A percentile compares a stretch with the other conserved stretches of the same genome.
These are phyloP conservation scores for Barnettozyma sucrosica DNA, from an alignment of 805 yeast species.

Conservation along the genomic window DNA sequence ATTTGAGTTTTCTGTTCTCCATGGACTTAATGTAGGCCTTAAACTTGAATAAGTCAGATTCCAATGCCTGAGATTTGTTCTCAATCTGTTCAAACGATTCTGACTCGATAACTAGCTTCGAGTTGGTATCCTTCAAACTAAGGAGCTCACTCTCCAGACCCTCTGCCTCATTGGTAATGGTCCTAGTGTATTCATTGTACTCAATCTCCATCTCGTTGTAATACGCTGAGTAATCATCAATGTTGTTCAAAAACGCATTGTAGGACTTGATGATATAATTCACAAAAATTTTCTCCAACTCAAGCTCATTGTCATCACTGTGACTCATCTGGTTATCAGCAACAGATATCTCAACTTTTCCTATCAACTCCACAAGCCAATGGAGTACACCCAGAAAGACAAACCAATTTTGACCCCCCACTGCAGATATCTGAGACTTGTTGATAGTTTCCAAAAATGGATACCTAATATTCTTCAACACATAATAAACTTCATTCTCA, in stretches of 20 bases:
- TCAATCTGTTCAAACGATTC: constrained; percentile 45
- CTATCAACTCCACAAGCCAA: constrained; percentile 66
- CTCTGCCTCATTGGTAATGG: constrained; percentile 42
- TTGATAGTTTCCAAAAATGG: constrained; percentile 79
- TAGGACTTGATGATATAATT: constrained; percentile 64
- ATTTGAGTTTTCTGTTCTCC: constrained; percentile 56
- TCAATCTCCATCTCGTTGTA: constrained; percentile 51
- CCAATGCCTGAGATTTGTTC: constrained; percentile 56
- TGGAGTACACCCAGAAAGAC: constrained; percentile 73
- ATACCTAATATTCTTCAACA: constrained; percentile 61
- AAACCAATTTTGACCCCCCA: constrained; percentile 88
- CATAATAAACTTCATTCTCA: constrained; percentile 68
- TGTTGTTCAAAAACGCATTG: constrained; percentile 55
- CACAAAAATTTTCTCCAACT: constrained; percentile 42
- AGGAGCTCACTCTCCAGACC: constrained; percentile 37
- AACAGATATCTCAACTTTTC: constrained; percentile 30
- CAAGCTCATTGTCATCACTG: constrained; percentile 28
- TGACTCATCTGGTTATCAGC: constrained; percentile 25
- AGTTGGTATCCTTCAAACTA: constrained; percentile 33
- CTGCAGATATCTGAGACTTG: constrained; percentile 83
- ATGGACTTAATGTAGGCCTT: constrained; percentile 65
- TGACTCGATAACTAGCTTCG: constrained; percentile 38
- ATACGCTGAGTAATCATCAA: constrained; percentile 54
- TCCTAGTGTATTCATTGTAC: constrained; percentile 44
- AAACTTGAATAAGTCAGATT: constrained; percentile 65